Conservation (phyloP, 1,284 basidiomycete genomes). For the Cryptococcus deneoformans region DNA sequence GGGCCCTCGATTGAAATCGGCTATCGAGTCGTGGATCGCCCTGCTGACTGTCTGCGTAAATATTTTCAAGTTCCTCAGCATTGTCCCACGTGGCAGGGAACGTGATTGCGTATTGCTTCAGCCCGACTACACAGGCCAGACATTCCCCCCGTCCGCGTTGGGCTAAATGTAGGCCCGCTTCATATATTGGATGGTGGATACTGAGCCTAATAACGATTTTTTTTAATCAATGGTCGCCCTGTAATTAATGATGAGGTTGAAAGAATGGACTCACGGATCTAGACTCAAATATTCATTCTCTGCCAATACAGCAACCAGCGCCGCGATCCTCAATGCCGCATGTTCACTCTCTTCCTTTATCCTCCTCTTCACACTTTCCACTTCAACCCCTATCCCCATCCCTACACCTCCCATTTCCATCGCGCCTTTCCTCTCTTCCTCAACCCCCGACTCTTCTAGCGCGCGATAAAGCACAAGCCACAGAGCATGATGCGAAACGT, state of each 20-base stretch:
- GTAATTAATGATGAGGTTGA: background rate
- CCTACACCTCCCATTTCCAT: background rate
- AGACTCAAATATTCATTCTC: constrained; percentile 71
- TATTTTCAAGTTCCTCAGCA: constrained; percentile 56
- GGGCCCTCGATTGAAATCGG: too few species aligned
- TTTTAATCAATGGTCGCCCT: background rate
- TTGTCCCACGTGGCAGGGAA: constrained; percentile 76
- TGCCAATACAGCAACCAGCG: constrained; percentile 74
- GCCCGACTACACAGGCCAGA: constrained; percentile 71
- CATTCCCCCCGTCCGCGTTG: constrained; percentile 76
- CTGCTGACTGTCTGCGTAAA: constrained; percentile 6
- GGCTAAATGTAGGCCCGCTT: constrained; percentile 77
- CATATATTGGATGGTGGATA: constrained; percentile 77
- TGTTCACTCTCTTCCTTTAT: constrained; percentile 76
- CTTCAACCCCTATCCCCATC: constrained; percentile 46
- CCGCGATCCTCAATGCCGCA: constrained; percentile 79
- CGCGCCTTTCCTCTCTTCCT: constrained; percentile 51
- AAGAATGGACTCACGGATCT: constrained; percentile 45
- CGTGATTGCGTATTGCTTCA: constrained; percentile 70
- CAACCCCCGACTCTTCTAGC: constrained; percentile 73
- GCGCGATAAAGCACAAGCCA: constrained; percentile 56
- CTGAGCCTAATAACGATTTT: constrained; percentile 40
- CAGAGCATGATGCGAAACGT: constrained; percentile 85
- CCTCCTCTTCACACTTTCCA: constrained; percentile 64
- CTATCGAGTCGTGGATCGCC: too few species aligned